These are phyloP conservation scores for Sonneratia alba DNA, from an alignment of 345 rosid genomes.

Conservation along the genomic window DNA sequence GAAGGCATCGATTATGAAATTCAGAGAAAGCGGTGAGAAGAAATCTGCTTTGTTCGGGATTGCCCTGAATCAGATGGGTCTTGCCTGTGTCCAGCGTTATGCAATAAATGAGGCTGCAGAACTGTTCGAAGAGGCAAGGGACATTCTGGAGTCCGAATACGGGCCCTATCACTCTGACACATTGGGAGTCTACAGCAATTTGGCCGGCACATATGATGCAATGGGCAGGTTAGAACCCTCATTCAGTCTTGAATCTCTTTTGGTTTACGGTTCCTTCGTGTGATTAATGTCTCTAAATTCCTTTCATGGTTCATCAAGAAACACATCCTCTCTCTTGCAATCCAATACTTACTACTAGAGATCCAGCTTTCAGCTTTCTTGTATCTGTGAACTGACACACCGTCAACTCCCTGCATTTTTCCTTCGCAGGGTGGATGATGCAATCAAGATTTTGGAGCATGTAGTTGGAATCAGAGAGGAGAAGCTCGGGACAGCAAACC, in stretches of 20 bases:
- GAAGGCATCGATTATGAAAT: slow-evolving; percentile 53
- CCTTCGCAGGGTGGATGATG: slow-evolving; percentile 62
- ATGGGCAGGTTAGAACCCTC: slow-evolving; percentile 67
- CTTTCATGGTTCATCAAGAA: too few relatives aligned
- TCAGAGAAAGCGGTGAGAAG: slow-evolving; percentile 71
- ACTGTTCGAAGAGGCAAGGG: slow-evolving; percentile 80
- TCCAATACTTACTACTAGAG: too few relatives aligned
- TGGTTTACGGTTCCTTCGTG: neutral
- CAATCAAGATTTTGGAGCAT: slow-evolving; percentile 74
- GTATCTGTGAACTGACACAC: too few relatives aligned
- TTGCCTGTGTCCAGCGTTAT: slow-evolving; percentile 63
- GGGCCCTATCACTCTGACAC: slow-evolving; percentile 96
- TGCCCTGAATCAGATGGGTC: slow-evolving; percentile 85
- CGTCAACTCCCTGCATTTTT: too few relatives aligned
- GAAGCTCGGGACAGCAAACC: slow-evolving; percentile 94
- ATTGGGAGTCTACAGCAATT: slow-evolving; percentile 79
- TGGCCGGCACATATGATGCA: slow-evolving; percentile 96
- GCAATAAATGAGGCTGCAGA: slow-evolving; percentile 82
- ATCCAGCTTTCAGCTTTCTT: too few relatives aligned
- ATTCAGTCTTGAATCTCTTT: neutral
- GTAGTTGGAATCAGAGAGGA: slow-evolving; percentile 90
- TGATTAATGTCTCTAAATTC: neutral
- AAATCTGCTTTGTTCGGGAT: slow-evolving; percentile 72
- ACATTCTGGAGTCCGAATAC: slow-evolving; percentile 66
- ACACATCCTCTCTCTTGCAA: too few relatives aligned